Evolutionary conservation across 1,139 yeast genomes (phyloP).

Genomic region (Debaryomyces subglobosus): DNA sequence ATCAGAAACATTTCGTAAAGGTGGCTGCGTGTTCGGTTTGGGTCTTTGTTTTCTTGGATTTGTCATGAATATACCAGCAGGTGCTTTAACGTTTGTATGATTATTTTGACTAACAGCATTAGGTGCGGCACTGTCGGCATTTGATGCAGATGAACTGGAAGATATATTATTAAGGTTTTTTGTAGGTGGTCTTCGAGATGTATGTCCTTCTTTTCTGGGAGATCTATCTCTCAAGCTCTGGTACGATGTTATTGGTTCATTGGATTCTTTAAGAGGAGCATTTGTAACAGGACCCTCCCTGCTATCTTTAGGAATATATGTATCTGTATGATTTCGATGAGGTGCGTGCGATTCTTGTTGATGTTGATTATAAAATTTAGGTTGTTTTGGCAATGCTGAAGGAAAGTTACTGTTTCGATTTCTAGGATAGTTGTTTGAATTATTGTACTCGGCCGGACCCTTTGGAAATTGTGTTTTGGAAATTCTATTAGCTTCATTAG

Average conservation of each 20-base stretch:
- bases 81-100: background rate
- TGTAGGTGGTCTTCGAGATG: background rate
- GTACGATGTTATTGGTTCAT: slow-evolving; percentile 2
- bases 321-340: slow-evolving; percentile 1
- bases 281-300: background rate
- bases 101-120: background rate
- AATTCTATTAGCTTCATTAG: background rate
- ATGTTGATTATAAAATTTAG: slow-evolving; percentile 2
- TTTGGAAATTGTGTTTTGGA: slow-evolving; percentile 1
- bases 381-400: slow-evolving; percentile 3
- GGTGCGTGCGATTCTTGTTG: background rate
- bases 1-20: slow-evolving; percentile 2
- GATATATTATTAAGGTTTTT: background rate
- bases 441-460: slow-evolving; percentile 3
- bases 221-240: slow-evolving; percentile 13
- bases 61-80: slow-evolving; percentile 3
- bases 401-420: background rate
- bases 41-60: slow-evolving; percentile 5
- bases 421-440: background rate
- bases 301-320: background rate
- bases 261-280: background rate
- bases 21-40: background rate
- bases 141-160: background rate
- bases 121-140: background rate
- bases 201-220: slow-evolving; percentile 3